phyloP scores from a whole-genome alignment of 352 stramenopile species.

The Globisporangium nagaii region DNA sequence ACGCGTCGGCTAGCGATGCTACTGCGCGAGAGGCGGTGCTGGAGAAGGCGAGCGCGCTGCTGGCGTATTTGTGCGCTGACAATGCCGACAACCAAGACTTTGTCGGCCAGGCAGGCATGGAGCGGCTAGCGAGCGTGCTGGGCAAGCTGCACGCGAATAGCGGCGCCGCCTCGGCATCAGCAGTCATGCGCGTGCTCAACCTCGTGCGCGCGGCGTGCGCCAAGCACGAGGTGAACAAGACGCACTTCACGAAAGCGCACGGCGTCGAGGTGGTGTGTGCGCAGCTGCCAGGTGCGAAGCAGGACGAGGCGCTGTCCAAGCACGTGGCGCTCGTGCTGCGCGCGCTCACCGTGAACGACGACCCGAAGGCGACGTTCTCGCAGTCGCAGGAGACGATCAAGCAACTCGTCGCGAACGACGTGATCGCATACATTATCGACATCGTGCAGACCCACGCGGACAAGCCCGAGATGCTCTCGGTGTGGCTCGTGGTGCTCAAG shows the following conservation, averaged over 20 bases:
- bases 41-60: constrained; percentile 12
- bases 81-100: constrained; percentile 65
- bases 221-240: constrained; percentile 72
- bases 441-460: constrained; percentile 20
- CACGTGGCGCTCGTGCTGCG: constrained; percentile 47
- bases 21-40: constrained; percentile 1
- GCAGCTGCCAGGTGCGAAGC: constrained; percentile 22
- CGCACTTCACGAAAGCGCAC: constrained; percentile 43
- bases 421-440: constrained; percentile 48
- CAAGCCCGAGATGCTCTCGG: constrained; percentile 38
- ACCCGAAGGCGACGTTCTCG: constrained; percentile 56
- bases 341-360: constrained; percentile 66
- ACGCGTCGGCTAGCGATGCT: constrained; percentile 4
- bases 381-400: constrained; percentile 73
- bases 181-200: constrained; percentile 16
- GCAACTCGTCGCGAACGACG: constrained; percentile 34
- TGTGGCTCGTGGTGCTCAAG: constrained; percentile 70
- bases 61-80: constrained; percentile 35
- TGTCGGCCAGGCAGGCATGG: constrained; percentile 35
- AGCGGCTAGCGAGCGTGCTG: constrained; percentile 17
- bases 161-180: neutral
- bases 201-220: constrained; percentile 36
- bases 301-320: constrained; percentile 35
- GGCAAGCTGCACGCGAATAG: neutral
- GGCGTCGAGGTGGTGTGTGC: constrained; percentile 34